Evolutionary conservation across 805 yeast genomes (phyloP).

Genomic region (Limtongozyma cylindracea): DNA sequence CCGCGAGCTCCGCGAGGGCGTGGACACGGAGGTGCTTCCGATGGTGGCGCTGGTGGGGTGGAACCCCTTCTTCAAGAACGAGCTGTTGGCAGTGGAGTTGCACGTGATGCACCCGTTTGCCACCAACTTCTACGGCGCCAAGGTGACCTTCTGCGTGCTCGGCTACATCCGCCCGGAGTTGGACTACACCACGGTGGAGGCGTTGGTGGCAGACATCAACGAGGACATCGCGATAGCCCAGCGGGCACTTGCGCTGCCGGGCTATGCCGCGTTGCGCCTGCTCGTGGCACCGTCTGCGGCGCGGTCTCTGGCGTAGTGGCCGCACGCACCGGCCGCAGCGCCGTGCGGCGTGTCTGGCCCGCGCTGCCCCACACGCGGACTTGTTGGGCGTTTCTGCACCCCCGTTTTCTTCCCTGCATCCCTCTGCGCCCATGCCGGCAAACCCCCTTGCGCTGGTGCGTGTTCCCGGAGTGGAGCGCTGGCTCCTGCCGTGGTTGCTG

Average conservation of each 20-base stretch:
- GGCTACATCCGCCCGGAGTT: conserved; percentile 88
- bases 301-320: too few species aligned
- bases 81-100: conserved; percentile 62
- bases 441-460: too few species aligned
- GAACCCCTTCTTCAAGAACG: conserved; percentile 78
- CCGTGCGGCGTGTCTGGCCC: too few species aligned
- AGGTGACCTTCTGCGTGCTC: conserved; percentile 37
- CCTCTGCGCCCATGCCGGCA: too few species aligned
- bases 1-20: conserved; percentile 11
- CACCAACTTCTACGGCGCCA: conserved; percentile 61
- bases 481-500: too few species aligned
- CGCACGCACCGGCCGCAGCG: too few species aligned
- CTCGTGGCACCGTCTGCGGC: too few species aligned
- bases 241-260: conserved; percentile 11
- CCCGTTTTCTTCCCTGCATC: too few species aligned
- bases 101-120: conserved; percentile 60
- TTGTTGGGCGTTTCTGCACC: too few species aligned
- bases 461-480: too few species aligned
- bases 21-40: conserved; percentile 28
- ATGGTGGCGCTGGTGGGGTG: conserved; percentile 93
- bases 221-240: conserved; percentile 51
- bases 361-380: too few species aligned
- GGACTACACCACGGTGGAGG: conserved; percentile 65
- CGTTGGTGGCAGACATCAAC: conserved; percentile 62
- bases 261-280: too few species aligned